A percentile compares a stretch with the other conserved stretches of the same genome.
Evolutionary conservation across 2,329 filamentous ascomycete genomes (phyloP).

Genomic region (Hypoxylon sp.): DNA sequence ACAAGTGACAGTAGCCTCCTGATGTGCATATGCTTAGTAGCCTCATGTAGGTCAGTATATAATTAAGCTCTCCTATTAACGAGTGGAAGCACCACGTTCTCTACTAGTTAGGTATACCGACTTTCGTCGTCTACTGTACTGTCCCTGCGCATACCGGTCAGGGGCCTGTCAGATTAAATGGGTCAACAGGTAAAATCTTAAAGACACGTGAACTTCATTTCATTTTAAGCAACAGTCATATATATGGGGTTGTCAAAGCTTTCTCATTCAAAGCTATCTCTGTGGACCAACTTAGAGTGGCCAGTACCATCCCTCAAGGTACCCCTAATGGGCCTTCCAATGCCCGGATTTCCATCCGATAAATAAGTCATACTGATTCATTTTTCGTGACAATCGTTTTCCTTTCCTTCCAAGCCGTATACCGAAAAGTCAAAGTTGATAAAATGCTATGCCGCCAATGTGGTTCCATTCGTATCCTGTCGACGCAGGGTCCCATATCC

Average conservation of each 20-base stretch:
- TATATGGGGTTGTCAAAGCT: background rate
- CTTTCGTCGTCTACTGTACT: background rate
- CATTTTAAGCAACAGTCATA: background rate
- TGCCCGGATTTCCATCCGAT: background rate
- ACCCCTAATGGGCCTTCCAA: background rate
- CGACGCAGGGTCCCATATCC: background rate
- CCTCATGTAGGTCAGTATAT: slow-evolving; percentile 4
- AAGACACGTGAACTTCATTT: slow-evolving; percentile 1
- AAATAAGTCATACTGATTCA: background rate
- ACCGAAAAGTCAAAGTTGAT: background rate
- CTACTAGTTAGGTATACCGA: background rate
- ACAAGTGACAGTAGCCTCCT: slow-evolving; percentile 24
- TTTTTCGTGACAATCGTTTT: background rate
- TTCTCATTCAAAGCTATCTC: slow-evolving; percentile 1
- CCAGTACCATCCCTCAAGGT: background rate
- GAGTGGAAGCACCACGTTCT: background rate
- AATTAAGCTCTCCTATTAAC: slow-evolving; percentile 3
- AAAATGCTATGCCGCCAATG: background rate
- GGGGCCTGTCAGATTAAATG: background rate
- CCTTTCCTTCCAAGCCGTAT: background rate
- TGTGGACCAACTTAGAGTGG: background rate
- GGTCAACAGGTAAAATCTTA: background rate
- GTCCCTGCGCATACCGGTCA: background rate
- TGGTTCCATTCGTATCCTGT: background rate
- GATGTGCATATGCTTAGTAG: slow-evolving; percentile 13